Conservation (phyloP, 208 protist genomes). For the Leishmania turanica region DNA sequence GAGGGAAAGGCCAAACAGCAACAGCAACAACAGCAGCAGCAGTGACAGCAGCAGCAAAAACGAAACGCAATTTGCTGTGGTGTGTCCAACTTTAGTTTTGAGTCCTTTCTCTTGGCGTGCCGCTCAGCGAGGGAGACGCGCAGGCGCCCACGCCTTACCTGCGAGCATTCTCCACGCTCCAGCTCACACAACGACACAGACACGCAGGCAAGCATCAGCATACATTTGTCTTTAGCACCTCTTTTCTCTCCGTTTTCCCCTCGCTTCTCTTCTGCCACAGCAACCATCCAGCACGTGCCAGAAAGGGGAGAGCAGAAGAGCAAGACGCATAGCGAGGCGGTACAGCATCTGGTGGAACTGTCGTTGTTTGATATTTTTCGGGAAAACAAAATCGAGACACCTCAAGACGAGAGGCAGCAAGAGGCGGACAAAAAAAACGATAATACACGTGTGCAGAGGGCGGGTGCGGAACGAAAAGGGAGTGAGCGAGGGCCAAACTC, state of each 20-base stretch:
- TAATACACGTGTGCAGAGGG: background rate
- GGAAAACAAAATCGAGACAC: no score
- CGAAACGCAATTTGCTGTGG: background rate
- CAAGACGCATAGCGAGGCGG: background rate
- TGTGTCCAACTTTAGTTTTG: background rate
- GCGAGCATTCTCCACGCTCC: background rate
- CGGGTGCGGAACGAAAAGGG: background rate
- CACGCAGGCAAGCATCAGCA: background rate
- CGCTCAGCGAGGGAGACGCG: background rate
- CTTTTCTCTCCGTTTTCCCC: background rate
- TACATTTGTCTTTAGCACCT: no score
- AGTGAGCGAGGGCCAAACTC: background rate
- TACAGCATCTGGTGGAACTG: background rate
- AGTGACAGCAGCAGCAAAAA: background rate
- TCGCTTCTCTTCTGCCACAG: background rate
- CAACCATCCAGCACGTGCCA: background rate
- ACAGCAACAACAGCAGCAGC: no score
- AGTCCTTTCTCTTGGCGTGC: background rate
- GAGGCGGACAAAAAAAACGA: background rate
- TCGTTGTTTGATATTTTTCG: background rate
- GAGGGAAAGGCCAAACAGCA: background rate
- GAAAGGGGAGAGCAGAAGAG: background rate
- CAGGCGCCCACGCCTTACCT: background rate
- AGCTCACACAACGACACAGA: background rate
- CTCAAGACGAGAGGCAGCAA: no score